Evolutionary conservation across 371 early-diverging fungal genomes (phyloP).

Genomic region (Saksenaea vasiformis): DNA sequence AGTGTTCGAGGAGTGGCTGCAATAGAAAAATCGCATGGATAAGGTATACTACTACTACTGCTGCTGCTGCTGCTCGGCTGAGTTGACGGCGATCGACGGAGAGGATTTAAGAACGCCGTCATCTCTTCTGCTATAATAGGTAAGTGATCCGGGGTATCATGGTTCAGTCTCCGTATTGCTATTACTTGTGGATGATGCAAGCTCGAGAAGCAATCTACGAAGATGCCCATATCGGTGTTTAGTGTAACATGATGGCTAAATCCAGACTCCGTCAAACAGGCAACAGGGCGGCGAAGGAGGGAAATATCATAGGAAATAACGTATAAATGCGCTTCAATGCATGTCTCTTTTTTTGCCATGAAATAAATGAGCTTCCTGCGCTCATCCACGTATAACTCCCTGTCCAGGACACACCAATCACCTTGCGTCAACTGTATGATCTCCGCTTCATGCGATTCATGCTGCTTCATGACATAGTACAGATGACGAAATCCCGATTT

Average conservation of each 20-base stretch:
- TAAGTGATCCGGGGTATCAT: conserved; percentile 5
- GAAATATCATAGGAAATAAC: conserved; percentile 46
- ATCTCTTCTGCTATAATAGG: conserved; percentile 8
- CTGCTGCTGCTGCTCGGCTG: background rate
- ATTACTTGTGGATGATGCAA: conserved; percentile 40
- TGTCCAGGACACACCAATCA: conserved; percentile 63
- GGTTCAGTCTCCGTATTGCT: conserved; percentile 22
- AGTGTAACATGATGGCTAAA: conserved; percentile 58
- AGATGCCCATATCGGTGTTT: conserved; percentile 42
- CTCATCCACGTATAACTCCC: conserved; percentile 66
- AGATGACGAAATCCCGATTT: conserved; percentile 71
- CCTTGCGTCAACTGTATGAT: conserved; percentile 47
- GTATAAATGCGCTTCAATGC: conserved; percentile 72
- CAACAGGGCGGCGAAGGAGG: conserved; percentile 18
- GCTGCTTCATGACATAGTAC: conserved; percentile 46
- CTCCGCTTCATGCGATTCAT: background rate
- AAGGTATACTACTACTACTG: background rate
- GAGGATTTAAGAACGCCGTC: conserved; percentile 2
- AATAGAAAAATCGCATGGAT: background rate
- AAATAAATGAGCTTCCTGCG: conserved; percentile 65
- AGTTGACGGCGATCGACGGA: background rate
- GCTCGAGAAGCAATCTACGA: conserved; percentile 60
- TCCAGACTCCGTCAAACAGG: conserved; percentile 59
- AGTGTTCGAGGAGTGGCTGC: background rate
- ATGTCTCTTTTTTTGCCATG: conserved; percentile 65